A percentile compares a stretch with the other conserved stretches of the same genome.
These are phyloP conservation scores for Fusarium dlaminii DNA, from an alignment of 2,329 filamentous ascomycete species.

Conservation along the genomic window DNA sequence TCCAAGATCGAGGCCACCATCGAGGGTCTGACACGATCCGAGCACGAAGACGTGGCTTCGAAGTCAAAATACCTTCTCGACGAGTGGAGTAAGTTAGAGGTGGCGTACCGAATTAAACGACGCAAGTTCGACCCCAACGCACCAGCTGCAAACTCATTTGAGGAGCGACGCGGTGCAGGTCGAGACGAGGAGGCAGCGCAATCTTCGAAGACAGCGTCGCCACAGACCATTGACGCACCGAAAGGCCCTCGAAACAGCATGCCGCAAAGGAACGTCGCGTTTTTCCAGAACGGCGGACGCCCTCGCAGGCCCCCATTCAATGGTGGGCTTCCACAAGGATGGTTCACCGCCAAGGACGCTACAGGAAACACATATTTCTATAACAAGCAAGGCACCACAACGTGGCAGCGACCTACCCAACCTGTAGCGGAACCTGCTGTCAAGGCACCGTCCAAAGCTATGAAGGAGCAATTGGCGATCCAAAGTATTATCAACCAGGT, in stretches of 20 bases:
- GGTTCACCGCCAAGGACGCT: conserved; percentile 79
- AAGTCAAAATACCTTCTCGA: conserved; percentile 78
- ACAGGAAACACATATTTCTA: conserved; percentile 87
- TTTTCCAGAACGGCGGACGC: conserved; percentile 58
- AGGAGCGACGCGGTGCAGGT: conserved; percentile 66
- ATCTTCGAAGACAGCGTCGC: conserved; percentile 53
- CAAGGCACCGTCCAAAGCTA: conserved; percentile 71
- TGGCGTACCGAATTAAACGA: conserved; percentile 91
- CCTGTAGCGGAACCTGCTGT: conserved; percentile 71
- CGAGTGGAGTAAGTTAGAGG: conserved; percentile 88
- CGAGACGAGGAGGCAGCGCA: conserved; percentile 54
- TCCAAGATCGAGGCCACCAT: conserved; percentile 92
- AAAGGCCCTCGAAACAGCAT: conserved; percentile 69
- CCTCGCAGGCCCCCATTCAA: conserved; percentile 66
- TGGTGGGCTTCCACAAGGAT: conserved; percentile 78
- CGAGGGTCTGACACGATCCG: conserved; percentile 70
- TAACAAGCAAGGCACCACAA: conserved; percentile 77
- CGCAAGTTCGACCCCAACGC: conserved; percentile 83
- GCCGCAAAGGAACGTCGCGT: conserved; percentile 62
- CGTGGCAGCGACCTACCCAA: conserved; percentile 81
- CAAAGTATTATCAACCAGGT: conserved; percentile 89
- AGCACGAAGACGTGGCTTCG: conserved; percentile 78
- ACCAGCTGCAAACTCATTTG: conserved; percentile 64
- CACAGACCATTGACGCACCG: conserved; percentile 61
- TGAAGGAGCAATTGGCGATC: conserved; percentile 74